Conservation (phyloP, 2,329 filamentous ascomycete genomes). For the Phialocephala subalpina region DNA sequence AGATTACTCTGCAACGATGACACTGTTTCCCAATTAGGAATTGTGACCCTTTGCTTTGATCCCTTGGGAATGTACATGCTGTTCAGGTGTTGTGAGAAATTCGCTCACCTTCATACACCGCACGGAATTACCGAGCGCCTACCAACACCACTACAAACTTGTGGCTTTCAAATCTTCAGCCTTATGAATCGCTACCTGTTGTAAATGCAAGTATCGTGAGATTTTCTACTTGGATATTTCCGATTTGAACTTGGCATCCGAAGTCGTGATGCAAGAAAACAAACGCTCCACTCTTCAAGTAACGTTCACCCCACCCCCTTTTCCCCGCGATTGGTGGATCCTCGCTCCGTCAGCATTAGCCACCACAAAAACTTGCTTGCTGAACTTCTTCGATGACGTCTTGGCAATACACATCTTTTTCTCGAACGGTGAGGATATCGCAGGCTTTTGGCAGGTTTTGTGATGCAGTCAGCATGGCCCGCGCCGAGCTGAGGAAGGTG, state of each 20-base stretch:
- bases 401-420: not conserved
- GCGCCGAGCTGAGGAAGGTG: not conserved
- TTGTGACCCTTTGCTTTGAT: too few species aligned
- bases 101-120: too few species aligned
- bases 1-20: too few species aligned
- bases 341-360: not conserved
- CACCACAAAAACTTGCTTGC: not conserved
- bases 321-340: not conserved
- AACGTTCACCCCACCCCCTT: not conserved
- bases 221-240: not conserved
- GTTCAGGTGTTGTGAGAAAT: too few species aligned
- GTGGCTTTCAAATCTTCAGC: too few species aligned
- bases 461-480: not conserved
- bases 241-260: not conserved
- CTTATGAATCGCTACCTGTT: not conserved
- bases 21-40: too few species aligned
- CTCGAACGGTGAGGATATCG: not conserved
- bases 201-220: not conserved
- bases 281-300: not conserved
- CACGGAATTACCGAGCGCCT: too few species aligned
- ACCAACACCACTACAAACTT: too few species aligned
- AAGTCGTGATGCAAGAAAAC: not conserved
- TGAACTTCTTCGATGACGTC: not conserved
- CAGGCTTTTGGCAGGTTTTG: not conserved
- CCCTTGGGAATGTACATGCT: too few species aligned